Evolutionary conservation across 1,139 yeast species (phyloP).

Genomic region (Pichia sp.): DNA sequence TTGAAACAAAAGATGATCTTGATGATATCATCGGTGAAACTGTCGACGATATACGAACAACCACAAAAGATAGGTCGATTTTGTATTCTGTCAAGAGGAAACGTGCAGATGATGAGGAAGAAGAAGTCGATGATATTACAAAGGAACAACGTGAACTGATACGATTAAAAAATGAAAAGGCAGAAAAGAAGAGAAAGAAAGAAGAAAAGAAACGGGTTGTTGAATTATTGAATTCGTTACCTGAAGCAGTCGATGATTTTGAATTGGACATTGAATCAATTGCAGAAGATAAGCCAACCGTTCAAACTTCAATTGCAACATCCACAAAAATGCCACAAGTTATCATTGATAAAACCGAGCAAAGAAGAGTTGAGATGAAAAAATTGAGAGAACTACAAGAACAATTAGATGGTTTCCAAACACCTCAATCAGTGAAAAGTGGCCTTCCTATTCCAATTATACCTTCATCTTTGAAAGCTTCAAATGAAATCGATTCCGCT

Average conservation of each 20-base stretch:
- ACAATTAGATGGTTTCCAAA: conserved; percentile 21
- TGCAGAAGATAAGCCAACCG: conserved; percentile 23
- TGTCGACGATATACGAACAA: conserved; percentile 28
- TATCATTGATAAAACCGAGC: conserved; percentile 11
- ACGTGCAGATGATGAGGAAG: conserved; percentile 21
- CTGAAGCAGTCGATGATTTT: conserved; percentile 58
- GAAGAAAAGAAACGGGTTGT: conserved; percentile 21
- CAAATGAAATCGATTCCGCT: background rate
- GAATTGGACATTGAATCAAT: conserved; percentile 42
- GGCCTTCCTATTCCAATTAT: conserved; percentile 36
- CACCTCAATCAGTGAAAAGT: conserved; percentile 49
- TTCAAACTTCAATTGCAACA: too few species aligned
- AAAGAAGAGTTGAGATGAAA: conserved; percentile 26
- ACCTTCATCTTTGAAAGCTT: too few species aligned
- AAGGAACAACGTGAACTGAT: conserved; percentile 11
- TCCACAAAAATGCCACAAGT: background rate
- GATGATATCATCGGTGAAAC: conserved; percentile 20
- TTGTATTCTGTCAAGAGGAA: conserved; percentile 22
- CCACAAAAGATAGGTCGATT: conserved; percentile 24
- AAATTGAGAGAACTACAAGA: conserved; percentile 30
- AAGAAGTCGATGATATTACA: background rate
- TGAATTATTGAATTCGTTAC: conserved; percentile 40
- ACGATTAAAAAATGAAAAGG: background rate
- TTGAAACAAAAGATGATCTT: conserved; percentile 27
- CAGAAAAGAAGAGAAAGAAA: conserved; percentile 7